These are phyloP conservation scores for Plasmodium knowlesi DNA, from an alignment of 169 alveolate genomes.

Conservation along the genomic window DNA sequence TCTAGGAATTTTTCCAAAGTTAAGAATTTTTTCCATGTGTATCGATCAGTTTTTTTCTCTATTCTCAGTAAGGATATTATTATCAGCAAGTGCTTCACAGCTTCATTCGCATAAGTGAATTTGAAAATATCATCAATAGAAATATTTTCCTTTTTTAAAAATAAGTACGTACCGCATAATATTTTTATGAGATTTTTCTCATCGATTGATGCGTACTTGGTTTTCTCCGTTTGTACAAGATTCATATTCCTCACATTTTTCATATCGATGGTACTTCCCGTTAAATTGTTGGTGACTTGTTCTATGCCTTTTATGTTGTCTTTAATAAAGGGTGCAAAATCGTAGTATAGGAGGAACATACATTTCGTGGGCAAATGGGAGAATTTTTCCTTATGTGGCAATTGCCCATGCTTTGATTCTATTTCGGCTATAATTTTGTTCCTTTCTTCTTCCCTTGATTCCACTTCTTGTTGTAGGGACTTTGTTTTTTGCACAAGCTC, in stretches of 20 bases:
- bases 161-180: constrained; percentile 56
- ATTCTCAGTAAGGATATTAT: constrained; percentile 42
- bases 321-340: constrained; percentile 27
- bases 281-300: constrained; percentile 7
- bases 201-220: constrained; percentile 24
- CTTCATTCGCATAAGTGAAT: background rate
- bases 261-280: background rate
- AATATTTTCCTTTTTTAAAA: constrained; percentile 58
- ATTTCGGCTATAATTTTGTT: constrained; percentile 3
- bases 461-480: constrained; percentile 16
- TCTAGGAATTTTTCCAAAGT: constrained; percentile 55
- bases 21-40: constrained; percentile 57
- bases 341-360: constrained; percentile 36
- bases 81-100: constrained; percentile 39
- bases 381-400: constrained; percentile 21
- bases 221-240: constrained; percentile 3
- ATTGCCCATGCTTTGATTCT: background rate
- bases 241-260: background rate
- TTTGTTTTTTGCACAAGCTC: constrained; percentile 51
- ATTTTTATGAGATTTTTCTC: constrained; percentile 40
- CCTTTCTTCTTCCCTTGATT: constrained; percentile 35
- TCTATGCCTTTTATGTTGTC: constrained; percentile 42
- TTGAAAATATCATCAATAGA: constrained; percentile 26
- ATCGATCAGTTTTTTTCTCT: constrained; percentile 26
- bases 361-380: constrained; percentile 65